Base-by-base conservation (phyloP, 768 basidiomycete species). In the Coprinopsis marcescibilis region DNA sequence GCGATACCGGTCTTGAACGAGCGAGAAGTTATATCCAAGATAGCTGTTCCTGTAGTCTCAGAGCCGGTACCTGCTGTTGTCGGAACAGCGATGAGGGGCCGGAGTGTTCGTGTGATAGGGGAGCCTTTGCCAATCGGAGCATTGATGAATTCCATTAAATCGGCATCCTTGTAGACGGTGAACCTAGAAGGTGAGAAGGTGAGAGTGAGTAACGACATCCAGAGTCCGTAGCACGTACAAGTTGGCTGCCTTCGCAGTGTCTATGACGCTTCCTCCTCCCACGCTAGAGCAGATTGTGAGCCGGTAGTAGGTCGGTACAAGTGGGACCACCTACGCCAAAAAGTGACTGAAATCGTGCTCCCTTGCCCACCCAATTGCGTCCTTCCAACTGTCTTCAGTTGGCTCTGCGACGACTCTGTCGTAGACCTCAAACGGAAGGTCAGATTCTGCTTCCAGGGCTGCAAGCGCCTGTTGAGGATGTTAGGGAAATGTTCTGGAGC, bases 1-100 rank as follows among this genome's bases (percentile, higher is more conserved):
- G 95, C 86, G 55, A 98, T 98, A 35, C 95, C 95, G 12, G 95
- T 97, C 73, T 97, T 97, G 78, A 97, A 96, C 4, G 84, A 79
- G 56, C 77, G 80, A 0, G 91, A 92, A 0, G 94, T 89, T 35
- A 96, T 90, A 58, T 94, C 89, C 45, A 96, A 76, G 55, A 97
- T 95, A 10, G 94, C 90, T 0, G 94, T 85, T 8, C 94, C 94
- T 0, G 94, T 97, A 2, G 94, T 97, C 64, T 97, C 90, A 1
- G 89, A 90, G 14, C 92, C 93, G 12, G 93, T 95, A 41, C 95
- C 95, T 24, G 81, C 81, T 3, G 77, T 79, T 17, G 77, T 79
- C 17, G 77, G 75, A 65, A 92, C 73, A 35, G 91, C 91, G 50
- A 95, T 95, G 38, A 98, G 71, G 12, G 95, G 95, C 6, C 80